Conservation (phyloP, 148 eudicot genomes). For the Polygonum maritimum region DNA sequence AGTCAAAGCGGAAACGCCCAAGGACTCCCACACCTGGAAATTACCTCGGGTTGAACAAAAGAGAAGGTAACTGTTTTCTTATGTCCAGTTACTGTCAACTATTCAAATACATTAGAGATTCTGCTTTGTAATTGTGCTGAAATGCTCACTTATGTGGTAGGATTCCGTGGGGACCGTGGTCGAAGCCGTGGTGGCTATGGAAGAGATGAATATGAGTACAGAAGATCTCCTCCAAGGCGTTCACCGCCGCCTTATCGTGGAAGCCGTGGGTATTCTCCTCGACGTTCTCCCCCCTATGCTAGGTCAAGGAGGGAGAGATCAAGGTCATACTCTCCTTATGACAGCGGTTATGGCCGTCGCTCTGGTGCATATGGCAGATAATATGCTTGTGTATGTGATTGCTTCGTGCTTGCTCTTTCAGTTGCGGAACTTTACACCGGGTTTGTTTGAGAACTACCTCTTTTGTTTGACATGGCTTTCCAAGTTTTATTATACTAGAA, state of each 20-base stretch:
- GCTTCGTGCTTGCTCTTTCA: neutral
- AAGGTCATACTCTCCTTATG: constrained; percentile 81
- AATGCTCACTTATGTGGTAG: constrained; percentile 20
- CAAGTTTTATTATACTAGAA: neutral
- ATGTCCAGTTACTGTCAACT: neutral
- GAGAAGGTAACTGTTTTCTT: constrained; percentile 1
- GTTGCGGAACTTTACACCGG: neutral
- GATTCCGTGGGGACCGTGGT: constrained; percentile 50
- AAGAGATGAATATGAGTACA: constrained; percentile 70
- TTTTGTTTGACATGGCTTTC: neutral
- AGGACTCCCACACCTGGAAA: constrained; percentile 99
- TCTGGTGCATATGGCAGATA: constrained; percentile 39
- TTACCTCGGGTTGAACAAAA: constrained; percentile 80
- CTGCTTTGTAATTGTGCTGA: neutral
- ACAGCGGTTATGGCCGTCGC: constrained; percentile 68
- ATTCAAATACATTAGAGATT: neutral
- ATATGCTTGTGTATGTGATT: constrained; percentile 3
- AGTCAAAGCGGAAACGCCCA: constrained; percentile 95
- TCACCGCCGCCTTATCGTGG: constrained; percentile 53
- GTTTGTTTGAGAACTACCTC: neutral
- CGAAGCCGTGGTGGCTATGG: constrained; percentile 61
- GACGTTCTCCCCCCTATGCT: constrained; percentile 50
- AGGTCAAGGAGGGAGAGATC: constrained; percentile 92
- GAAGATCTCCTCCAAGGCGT: constrained; percentile 96
- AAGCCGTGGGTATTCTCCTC: constrained; percentile 70